phyloP scores from a whole-genome alignment of 2,329 filamentous ascomycete species.

The Trichophyton simii region DNA sequence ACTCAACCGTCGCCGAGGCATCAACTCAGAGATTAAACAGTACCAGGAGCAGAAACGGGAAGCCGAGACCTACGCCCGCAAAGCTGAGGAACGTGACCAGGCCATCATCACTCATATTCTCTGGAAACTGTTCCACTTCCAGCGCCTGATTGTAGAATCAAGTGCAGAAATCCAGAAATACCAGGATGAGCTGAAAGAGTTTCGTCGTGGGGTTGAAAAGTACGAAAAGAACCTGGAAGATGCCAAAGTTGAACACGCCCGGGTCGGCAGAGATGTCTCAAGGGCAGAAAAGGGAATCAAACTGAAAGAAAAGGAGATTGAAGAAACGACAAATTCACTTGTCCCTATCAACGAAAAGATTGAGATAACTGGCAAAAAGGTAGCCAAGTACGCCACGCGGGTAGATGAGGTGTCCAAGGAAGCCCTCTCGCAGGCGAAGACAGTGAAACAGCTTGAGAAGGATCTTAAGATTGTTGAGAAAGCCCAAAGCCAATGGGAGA shows the following conservation, averaged over 20 bases:
- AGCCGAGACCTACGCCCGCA: conserved; percentile 83
- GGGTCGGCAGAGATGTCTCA: conserved; percentile 60
- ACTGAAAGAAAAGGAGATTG: conserved; percentile 71
- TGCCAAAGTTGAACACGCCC: conserved; percentile 70
- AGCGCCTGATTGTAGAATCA: conserved; percentile 84
- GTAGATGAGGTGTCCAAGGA: conserved; percentile 63
- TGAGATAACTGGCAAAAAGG: conserved; percentile 58
- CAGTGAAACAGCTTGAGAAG: conserved; percentile 63
- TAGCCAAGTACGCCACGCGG: conserved; percentile 54
- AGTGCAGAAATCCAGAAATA: conserved; percentile 82
- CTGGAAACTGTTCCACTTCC: conserved; percentile 95
- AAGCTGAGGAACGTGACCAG: conserved; percentile 78
- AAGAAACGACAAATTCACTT: conserved; percentile 72
- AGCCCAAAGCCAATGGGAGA: conserved; percentile 76
- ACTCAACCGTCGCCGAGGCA: conserved; percentile 75
- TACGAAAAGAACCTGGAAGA: conserved; percentile 69
- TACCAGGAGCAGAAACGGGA: conserved; percentile 96
- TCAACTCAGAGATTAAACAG: conserved; percentile 95
- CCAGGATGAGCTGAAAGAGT: conserved; percentile 88
- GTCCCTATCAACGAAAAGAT: conserved; percentile 91
- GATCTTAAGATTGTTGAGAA: conserved; percentile 77
- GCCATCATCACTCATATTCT: conserved; percentile 87
- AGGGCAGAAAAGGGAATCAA: conserved; percentile 80
- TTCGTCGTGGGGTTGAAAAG: conserved; percentile 72
- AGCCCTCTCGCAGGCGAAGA: conserved; percentile 55